Base-by-base conservation (phyloP, 441 rosid genomes). In the Gossypium davidsonii region DNA sequence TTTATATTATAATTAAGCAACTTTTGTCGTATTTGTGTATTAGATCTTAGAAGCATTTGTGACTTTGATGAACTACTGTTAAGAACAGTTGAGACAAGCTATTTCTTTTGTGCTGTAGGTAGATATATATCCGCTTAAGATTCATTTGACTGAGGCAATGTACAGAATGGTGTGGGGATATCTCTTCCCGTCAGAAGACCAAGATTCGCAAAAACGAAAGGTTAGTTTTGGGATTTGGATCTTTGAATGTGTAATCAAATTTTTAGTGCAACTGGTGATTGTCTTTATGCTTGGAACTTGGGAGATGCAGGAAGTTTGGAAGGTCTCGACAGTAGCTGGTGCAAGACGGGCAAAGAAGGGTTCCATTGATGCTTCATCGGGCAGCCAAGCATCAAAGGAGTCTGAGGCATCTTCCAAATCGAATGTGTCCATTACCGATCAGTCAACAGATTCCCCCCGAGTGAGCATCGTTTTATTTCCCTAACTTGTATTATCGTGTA, bases 141-240 rank as follows among this genome's bases (percentile, higher is more conserved):
- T 95, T 78, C 90, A 93, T 83, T 87, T 95, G 93, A 90, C 95
- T 3, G 99, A 95, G 85, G 76, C 89, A 52, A 91, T 93, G 97
- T 95, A 95, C 85, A 86, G 86, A 84, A 89, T 88, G 95, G 89
- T 93, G 95, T 95, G 97, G 98, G 92, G 81, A 73, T 95, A 95
- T 79, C 82, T 95, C 73, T 95, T 95, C 78, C 98, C 97, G 18
- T 94, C 87, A 81, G 98, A 95, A 77, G 97, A 93, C 63, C 98
- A 92, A 80, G 97, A 95, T 87, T 93, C 97, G 48, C 98, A 90
- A 74, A 80, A 97, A 68, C 90, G 99, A 62, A 94, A 93, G 96
- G 99, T 91, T 56, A 70, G 74, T 37, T 71, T 17, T 71, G 73
- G 60, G 59, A 70, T 68, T 59, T 68, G 18, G 31, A 71, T 25